phyloP scores from a whole-genome alignment of 345 rosid species.

The Eucalyptus erythrocorys region DNA sequence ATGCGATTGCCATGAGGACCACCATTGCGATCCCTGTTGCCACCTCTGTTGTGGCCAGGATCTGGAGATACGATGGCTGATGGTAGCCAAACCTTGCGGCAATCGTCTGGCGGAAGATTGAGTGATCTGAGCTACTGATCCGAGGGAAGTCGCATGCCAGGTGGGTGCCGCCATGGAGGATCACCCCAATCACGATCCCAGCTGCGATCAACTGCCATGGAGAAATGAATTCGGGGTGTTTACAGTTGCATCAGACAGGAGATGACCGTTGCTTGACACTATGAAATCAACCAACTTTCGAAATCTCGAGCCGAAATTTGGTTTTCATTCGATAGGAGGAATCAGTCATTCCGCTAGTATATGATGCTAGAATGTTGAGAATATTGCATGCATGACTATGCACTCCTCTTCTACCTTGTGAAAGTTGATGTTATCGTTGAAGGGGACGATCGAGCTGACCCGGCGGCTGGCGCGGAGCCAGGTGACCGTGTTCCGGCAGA shows the following conservation, averaged over 20 bases:
- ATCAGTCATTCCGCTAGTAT: not conserved
- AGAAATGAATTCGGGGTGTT: not conserved
- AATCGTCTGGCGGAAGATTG: conserved; percentile 22
- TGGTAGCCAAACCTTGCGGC: conserved; percentile 30
- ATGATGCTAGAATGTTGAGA: not conserved
- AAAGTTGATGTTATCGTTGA: conserved; percentile 46
- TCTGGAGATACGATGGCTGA: conserved; percentile 32
- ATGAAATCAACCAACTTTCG: not conserved
- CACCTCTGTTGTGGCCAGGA: conserved; percentile 35
- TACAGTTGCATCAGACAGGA: not conserved
- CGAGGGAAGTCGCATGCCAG: conserved; percentile 52
- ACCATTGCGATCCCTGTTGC: conserved; percentile 46
- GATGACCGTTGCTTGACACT: not conserved
- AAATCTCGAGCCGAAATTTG: not conserved
- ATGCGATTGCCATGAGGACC: conserved; percentile 34
- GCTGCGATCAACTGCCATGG: conserved; percentile 26
- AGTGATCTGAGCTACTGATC: conserved; percentile 16
- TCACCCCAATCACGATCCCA: conserved; percentile 42
- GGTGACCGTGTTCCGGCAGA: conserved; percentile 33
- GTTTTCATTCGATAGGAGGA: not conserved
- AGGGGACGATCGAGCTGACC: conserved; percentile 23
- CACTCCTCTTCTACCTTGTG: conserved; percentile 19
- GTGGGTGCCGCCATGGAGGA: conserved; percentile 49
- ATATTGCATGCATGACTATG: not conserved
- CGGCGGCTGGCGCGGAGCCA: conserved; percentile 32